Percentiles rank a stretch among this genome's conserved stretches.
Conservation (phyloP, 805 yeast genomes). For the Lachancea cidri region DNA sequence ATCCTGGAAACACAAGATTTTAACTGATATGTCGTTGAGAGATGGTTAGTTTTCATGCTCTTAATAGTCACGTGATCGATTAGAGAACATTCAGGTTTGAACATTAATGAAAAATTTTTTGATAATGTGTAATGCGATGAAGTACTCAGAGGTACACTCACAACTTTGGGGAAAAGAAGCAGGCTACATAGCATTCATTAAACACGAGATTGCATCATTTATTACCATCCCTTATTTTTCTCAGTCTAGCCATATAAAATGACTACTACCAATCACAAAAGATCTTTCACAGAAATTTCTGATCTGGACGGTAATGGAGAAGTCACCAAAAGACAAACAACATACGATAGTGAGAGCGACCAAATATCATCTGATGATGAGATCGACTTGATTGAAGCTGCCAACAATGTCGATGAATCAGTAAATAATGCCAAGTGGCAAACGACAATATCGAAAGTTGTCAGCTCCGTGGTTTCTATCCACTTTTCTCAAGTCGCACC, state of each 20-base stretch:
- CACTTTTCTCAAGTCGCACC: conserved; percentile 83
- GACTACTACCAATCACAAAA: conserved; percentile 9
- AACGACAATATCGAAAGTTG: conserved; percentile 72
- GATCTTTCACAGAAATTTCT: conserved; percentile 14
- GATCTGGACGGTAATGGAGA: conserved; percentile 4
- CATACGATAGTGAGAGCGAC: conserved; percentile 1
- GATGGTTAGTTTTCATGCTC: conserved; percentile 6
- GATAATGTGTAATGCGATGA: conserved; percentile 4
- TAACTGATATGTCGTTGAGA: conserved; percentile 26
- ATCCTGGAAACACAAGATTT: conserved; percentile 32
- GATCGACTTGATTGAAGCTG: background rate
- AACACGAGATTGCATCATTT: background rate
- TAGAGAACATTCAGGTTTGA: background rate
- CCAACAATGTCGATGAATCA: conserved; percentile 7
- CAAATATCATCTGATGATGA: conserved; percentile 5
- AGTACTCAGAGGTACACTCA: background rate
- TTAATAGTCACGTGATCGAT: background rate
- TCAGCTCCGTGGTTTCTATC: conserved; percentile 80
- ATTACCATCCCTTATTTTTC: background rate
- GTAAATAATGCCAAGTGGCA: conserved; percentile 58
- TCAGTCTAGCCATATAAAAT: background rate
- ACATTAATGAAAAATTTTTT: background rate
- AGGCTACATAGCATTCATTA: background rate
- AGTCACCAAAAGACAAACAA: conserved; percentile 3
- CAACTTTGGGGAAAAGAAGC: background rate